Percentiles rank a stretch among this genome's conserved stretches.
Evolutionary conservation across 345 rosid genomes (phyloP).

Genomic region (Anastatica hierochuntica): DNA sequence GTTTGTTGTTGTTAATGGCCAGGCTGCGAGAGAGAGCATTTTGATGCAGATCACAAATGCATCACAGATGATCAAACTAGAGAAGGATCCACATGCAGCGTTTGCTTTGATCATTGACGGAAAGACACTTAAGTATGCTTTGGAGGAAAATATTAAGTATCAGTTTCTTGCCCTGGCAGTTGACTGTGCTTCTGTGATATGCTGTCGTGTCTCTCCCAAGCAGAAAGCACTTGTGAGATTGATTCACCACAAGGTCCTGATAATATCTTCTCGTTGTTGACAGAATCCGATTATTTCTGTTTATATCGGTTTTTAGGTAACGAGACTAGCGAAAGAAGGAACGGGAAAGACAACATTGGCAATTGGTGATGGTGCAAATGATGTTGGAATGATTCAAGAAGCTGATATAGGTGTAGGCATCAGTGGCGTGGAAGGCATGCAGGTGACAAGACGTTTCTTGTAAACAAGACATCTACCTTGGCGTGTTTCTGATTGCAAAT

Average conservation of each 20-base stretch:
- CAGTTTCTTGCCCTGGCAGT: slow-evolving; percentile 58
- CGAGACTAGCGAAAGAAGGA: slow-evolving; percentile 53
- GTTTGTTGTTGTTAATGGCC: slow-evolving; percentile 14
- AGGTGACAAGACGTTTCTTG: slow-evolving; percentile 31
- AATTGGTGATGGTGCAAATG: slow-evolving; percentile 85
- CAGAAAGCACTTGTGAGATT: slow-evolving; percentile 63
- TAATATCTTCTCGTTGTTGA: background rate
- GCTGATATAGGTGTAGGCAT: slow-evolving; percentile 86
- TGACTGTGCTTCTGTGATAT: slow-evolving; percentile 69
- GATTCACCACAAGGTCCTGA: background rate
- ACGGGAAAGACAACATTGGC: slow-evolving; percentile 68
- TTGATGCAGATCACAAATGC: slow-evolving; percentile 38
- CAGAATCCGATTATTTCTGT: background rate
- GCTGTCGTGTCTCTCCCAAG: slow-evolving; percentile 81
- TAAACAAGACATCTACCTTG: background rate
- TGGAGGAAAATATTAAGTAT: slow-evolving; percentile 39
- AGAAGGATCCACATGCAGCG: slow-evolving; percentile 36
- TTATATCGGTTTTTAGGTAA: slow-evolving; percentile 33
- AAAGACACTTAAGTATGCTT: slow-evolving; percentile 48
- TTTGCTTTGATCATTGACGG: slow-evolving; percentile 71
- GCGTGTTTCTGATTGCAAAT: slow-evolving; percentile 10
- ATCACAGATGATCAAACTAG: slow-evolving; percentile 33
- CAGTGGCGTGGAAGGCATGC: slow-evolving; percentile 92
- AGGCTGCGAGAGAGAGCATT: slow-evolving; percentile 48
- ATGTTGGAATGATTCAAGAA: slow-evolving; percentile 93